Conservation (phyloP, 345 rosid species). For the Populus ilicifolia region DNA sequence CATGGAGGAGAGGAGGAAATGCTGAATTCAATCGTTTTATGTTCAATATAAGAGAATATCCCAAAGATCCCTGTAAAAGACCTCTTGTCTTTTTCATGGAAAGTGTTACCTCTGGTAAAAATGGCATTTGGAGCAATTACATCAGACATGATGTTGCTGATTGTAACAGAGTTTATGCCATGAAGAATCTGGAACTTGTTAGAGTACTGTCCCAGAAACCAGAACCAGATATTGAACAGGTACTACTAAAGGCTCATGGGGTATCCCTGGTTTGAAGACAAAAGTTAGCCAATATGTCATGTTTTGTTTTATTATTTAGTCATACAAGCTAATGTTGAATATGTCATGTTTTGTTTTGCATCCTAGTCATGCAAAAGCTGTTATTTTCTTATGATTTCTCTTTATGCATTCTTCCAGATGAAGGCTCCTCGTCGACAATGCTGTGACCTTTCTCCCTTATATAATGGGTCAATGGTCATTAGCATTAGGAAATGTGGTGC, state of each 20-base stretch:
- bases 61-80: slow-evolving; percentile 63
- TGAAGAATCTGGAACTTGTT: slow-evolving; percentile 44
- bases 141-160: slow-evolving; percentile 35
- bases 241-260: slow-evolving; percentile 14
- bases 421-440: slow-evolving; percentile 68
- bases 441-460: slow-evolving; percentile 48
- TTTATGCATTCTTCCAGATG: slow-evolving; percentile 34
- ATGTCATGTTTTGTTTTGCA: neutral
- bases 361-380: neutral
- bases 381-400: neutral
- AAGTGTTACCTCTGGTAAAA: slow-evolving; percentile 42
- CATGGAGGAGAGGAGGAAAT: slow-evolving; percentile 69
- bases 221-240: slow-evolving; percentile 53
- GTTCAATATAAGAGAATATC: slow-evolving; percentile 71
- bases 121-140: slow-evolving; percentile 58
- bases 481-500: slow-evolving; percentile 51
- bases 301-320: neutral
- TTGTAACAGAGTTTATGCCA: slow-evolving; percentile 43
- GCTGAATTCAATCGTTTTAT: slow-evolving; percentile 43
- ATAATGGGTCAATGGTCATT: slow-evolving; percentile 50
- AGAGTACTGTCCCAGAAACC: slow-evolving; percentile 49
- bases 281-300: neutral
- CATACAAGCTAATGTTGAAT: neutral
- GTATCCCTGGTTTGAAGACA: neutral
- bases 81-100: slow-evolving; percentile 60